Evolutionary conservation across 805 yeast genomes (phyloP), one percentile per base, ranked within the genome.

Genomic region (Teunomyces tritomae): DNA sequence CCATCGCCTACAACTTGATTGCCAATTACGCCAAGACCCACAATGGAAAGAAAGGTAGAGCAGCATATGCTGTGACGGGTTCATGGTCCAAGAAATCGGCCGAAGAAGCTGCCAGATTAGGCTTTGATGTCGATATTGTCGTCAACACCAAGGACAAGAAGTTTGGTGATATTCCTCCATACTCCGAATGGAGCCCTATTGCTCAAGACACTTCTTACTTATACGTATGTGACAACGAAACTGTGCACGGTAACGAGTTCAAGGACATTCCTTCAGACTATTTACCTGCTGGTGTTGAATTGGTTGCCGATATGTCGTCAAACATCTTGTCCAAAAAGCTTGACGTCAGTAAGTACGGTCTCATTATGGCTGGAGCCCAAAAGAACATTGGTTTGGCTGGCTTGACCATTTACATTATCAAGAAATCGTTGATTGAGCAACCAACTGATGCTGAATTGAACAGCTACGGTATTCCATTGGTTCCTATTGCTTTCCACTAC

Each of bases 331-430:
- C 96, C 17, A 84, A 87, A 56, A 72, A 79, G 54, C 67, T 94
- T 43, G 97, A 92, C 59, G 85, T 94, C 36, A 73, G 87, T 47
- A 84, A 88, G 67, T 92, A 81, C 62, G 98, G 97, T 44, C 73
- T 90, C 26, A 84, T 94, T 52, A 84, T 91, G 81, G 99, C 97
- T 14, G 99, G 99, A 53, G 99, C 98, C 26, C 99, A 94, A 71
- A 94, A 94, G 71, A 94, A 94, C 67, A 89, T 94, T 62, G 99
- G 99, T 47, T 74, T 94, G 62, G 97, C 99, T 8, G 99, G 99
- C 33, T 80, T 94, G 54, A 86, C 97, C 11, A 77, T 94, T 52
- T 92, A 90, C 67, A 92, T 94, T 59, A 84, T 91, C 68, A 89
- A 88, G 69, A 92, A 90, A 65, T 62, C 84, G 1, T 76, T 94